A percentile compares a stretch with the other conserved stretches of the same genome.
phyloP scores from a whole-genome alignment of 2,329 filamentous ascomycete genomes.

The Balansia obtecta region DNA sequence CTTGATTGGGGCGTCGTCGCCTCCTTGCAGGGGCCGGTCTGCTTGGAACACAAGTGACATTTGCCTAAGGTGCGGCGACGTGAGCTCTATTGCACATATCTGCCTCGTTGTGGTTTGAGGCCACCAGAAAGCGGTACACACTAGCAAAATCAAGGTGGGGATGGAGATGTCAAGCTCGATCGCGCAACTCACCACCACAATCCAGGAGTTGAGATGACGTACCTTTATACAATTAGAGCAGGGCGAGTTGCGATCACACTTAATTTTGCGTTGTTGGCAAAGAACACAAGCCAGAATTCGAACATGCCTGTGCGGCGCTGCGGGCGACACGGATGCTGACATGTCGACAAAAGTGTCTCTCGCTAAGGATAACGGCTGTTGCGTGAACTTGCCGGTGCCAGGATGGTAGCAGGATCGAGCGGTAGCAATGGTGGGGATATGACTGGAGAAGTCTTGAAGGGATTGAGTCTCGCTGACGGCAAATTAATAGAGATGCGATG shows the following conservation, averaged over 20 bases:
- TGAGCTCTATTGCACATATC: conserved; percentile 1
- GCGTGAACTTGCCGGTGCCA: no score
- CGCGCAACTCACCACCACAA: background rate
- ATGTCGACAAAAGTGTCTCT: conserved; percentile 12
- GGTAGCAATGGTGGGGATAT: background rate
- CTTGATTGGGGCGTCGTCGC: conserved; percentile 46
- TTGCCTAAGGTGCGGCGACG: conserved; percentile 30
- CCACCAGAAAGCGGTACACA: background rate
- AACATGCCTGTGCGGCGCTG: conserved; percentile 24
- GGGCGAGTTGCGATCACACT: conserved; percentile 46
- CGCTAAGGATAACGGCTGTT: no score
- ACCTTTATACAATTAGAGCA: conserved; percentile 51
- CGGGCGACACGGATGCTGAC: conserved; percentile 17
- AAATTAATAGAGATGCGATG: no score
- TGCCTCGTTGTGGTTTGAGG: conserved; percentile 1
- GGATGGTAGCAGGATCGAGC: no score
- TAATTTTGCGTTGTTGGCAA: conserved; percentile 51
- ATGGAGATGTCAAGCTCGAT: background rate
- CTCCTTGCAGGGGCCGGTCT: conserved; percentile 48
- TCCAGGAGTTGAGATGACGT: conserved; percentile 9
- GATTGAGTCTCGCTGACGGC: no score
- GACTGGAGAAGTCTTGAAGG: no score
- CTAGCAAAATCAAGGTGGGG: background rate
- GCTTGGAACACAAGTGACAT: conserved; percentile 46
- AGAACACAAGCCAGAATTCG: conserved; percentile 42